Conservation (phyloP, 2,329 filamentous ascomycete genomes). For the Fusarium euwallaceae region DNA sequence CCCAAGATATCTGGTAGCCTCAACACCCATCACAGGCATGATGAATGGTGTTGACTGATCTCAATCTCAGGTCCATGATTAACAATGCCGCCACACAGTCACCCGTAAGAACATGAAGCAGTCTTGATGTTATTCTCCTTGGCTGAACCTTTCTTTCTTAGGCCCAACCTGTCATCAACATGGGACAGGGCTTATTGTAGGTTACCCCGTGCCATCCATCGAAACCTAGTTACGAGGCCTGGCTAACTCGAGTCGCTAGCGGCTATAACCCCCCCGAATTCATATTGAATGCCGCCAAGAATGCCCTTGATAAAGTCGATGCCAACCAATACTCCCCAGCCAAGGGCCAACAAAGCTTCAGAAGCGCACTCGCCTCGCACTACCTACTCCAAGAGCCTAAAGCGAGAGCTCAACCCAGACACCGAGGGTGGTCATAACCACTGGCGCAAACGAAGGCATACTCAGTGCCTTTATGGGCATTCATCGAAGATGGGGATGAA, state of each 20-base stretch:
- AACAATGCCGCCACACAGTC: background rate
- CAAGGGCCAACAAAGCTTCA: slow-evolving; percentile 70
- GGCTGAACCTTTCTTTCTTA: background rate
- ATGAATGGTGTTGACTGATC: background rate
- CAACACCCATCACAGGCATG: background rate
- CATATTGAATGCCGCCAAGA: slow-evolving; percentile 89
- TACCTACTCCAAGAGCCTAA: slow-evolving; percentile 85
- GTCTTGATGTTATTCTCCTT: background rate
- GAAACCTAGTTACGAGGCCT: background rate
- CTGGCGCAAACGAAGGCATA: slow-evolving; percentile 91
- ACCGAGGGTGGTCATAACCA: slow-evolving; percentile 93
- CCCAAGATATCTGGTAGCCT: background rate
- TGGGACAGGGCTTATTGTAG: slow-evolving; percentile 75
- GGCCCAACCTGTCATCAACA: slow-evolving; percentile 71
- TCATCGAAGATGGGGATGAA: slow-evolving; percentile 91
- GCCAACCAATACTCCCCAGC: background rate
- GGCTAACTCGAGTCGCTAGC: background rate
- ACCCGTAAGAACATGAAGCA: background rate
- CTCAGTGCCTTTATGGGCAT: slow-evolving; percentile 95
- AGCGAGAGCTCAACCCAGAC: slow-evolving; percentile 82
- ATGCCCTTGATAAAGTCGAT: slow-evolving; percentile 69
- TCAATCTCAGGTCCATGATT: background rate
- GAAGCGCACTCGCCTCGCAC: slow-evolving; percentile 89
- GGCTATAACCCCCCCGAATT: slow-evolving; percentile 94
- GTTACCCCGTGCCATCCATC: slow-evolving; percentile 65